phyloP scores from a whole-genome alignment of 1,284 basidiomycete genomes.

The Termitomyces sp. region DNA sequence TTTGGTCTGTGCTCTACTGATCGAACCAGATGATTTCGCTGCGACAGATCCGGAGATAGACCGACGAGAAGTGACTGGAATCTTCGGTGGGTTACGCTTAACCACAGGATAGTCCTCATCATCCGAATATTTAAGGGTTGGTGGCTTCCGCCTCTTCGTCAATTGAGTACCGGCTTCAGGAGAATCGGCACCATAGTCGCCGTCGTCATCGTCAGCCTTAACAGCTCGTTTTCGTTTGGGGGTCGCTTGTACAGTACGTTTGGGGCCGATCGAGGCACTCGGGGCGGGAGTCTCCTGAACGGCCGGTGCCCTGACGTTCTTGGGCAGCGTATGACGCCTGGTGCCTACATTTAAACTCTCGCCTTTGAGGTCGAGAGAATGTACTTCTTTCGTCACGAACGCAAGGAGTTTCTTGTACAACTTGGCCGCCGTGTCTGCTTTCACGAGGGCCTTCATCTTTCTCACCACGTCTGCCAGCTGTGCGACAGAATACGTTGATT shows the following conservation, averaged over 20 bases:
- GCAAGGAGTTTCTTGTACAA: slow-evolving; percentile 6
- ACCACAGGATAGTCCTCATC: background rate
- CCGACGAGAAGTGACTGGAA: background rate
- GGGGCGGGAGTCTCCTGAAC: background rate
- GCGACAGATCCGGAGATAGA: background rate
- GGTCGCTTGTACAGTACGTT: background rate
- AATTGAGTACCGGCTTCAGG: background rate
- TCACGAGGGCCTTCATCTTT: slow-evolving; percentile 40
- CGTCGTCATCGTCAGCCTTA: background rate
- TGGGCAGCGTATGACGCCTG: background rate
- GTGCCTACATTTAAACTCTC: background rate
- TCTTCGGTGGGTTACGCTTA: background rate
- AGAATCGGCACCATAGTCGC: background rate
- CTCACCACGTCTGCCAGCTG: slow-evolving; percentile 42
- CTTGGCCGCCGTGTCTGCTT: slow-evolving; percentile 18
- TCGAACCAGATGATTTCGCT: background rate
- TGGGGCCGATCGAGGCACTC: background rate
- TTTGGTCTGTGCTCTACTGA: slow-evolving; percentile 7
- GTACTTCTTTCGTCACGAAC: slow-evolving; percentile 6
- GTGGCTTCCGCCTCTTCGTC: background rate
- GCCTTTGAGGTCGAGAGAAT: background rate
- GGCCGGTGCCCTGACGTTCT: background rate
- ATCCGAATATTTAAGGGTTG: background rate
- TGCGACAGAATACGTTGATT: slow-evolving; percentile 26
- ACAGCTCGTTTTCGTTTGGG: slow-evolving; percentile 8